phyloP scores from a whole-genome alignment of 495 filamentous ascomycete genomes.

The Jackrogersella multiformis region DNA sequence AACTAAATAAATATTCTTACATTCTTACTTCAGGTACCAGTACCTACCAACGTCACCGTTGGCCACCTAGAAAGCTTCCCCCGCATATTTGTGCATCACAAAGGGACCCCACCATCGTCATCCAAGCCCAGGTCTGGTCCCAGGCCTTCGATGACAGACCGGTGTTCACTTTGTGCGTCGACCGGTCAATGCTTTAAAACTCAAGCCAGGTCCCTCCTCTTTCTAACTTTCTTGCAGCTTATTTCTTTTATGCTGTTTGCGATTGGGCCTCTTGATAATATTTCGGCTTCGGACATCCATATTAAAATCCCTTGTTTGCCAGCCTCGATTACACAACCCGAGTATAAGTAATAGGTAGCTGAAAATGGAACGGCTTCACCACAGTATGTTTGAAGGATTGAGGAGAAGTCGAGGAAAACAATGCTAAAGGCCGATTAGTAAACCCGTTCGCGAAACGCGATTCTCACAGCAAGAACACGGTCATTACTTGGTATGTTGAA shows the following conservation, averaged over 20 bases:
- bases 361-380: slow-evolving; percentile 55
- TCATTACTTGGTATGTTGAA: slow-evolving; percentile 49
- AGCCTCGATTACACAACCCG: slow-evolving; percentile 1
- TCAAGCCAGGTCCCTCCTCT: background rate
- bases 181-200: slow-evolving; percentile 21
- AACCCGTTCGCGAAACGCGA: slow-evolving; percentile 76
- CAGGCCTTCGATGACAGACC: slow-evolving; percentile 6
- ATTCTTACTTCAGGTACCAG: slow-evolving; percentile 13
- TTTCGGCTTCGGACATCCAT: slow-evolving; percentile 16
- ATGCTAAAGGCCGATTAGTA: slow-evolving; percentile 48
- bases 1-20: too few relatives aligned
- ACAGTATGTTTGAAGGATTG: slow-evolving; percentile 44
- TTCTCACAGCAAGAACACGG: slow-evolving; percentile 60
- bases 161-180: slow-evolving; percentile 9
- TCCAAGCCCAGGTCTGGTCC: slow-evolving; percentile 3
- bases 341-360: slow-evolving; percentile 4
- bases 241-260: background rate
- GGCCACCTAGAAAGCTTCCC: slow-evolving; percentile 18
- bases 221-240: background rate
- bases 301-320: background rate
- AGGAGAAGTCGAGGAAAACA: background rate
- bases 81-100: slow-evolving; percentile 29
- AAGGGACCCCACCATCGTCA: slow-evolving; percentile 35
- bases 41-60: slow-evolving; percentile 33
- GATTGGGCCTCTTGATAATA: background rate